Base-by-base conservation (phyloP, 2,329 filamentous ascomycete species). In the Exophiala dermatitidis region DNA sequence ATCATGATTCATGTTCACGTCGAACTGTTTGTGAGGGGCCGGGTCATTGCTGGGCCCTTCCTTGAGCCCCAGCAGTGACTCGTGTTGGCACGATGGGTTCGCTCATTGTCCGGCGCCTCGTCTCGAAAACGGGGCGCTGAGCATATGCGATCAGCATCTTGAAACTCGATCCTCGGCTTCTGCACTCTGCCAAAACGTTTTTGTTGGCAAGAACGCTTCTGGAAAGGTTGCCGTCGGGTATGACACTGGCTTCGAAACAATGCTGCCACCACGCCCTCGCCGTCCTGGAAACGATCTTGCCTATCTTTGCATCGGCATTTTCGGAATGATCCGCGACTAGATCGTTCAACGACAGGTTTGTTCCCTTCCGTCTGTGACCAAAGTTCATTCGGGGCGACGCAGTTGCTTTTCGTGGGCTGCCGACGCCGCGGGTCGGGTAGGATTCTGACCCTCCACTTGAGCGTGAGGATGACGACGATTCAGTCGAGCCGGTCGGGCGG, bases 251-350 rank as follows among this genome's bases (percentile, higher is more conserved):
- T 70, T 96, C 91, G 68, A 96, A 97, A 74, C 91, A 96, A 48
- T 86, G 82, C 6, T 83, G 87, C 70, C 95, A 97, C 93, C 93
- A 98, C 89, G 91, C 97, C 41, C 93, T 80, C 1, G 90, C 91
- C 7, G 97, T 91, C 58, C 84, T 85, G 10, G 90, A 86, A 26
- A 97, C 90, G 77, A 95, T 95, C 65, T 88, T 90, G 9, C 89
- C 88, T 65, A 97, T 95, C 60, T 83, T 85, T 65, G 90, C 88
- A 61, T 95, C 89, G 26, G 86, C 85, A 9, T 79, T 74, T 0
- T 81, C 76, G n/a, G 81, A 79, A 34, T 83, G 77, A 60, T 88
- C 84, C 31, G 78, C 82, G 70, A 89, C 85, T 71, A 89, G 82
- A 64, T 90, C 86, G 1, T 83, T 82, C 1, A 90, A 73, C 3